Percentiles rank a stretch among this genome's conserved stretches.
Conservation (phyloP, 805 yeast species). For the Naumovozyma dairenensis region DNA sequence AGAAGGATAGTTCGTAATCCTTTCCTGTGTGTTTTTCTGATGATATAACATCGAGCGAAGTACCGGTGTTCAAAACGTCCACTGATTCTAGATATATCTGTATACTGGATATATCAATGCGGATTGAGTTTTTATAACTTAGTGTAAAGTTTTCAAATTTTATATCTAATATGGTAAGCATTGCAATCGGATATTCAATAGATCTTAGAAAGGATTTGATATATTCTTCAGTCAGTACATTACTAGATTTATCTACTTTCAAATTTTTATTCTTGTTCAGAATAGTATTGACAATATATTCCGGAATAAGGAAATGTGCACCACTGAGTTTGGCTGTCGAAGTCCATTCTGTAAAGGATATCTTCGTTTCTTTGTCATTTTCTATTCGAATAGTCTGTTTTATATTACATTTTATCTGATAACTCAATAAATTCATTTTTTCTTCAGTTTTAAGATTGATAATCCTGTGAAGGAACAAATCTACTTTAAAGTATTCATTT, state of each 20-base stretch:
- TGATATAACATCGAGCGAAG: conserved; percentile 15
- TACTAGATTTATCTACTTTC: background rate
- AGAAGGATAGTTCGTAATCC: conserved; percentile 23
- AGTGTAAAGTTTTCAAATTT: conserved; percentile 25
- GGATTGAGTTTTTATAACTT: conserved; percentile 7
- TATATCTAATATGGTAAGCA: conserved; percentile 19
- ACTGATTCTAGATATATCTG: conserved; percentile 21
- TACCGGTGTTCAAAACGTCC: conserved; percentile 13
- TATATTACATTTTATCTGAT: conserved; percentile 8
- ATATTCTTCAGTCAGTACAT: background rate
- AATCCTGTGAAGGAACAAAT: conserved; percentile 15
- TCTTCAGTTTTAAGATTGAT: conserved; percentile 9
- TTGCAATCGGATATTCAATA: conserved; percentile 5
- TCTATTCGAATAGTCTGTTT: conserved; percentile 2
- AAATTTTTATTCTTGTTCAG: background rate
- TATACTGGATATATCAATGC: conserved; percentile 20
- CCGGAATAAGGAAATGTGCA: conserved; percentile 8
- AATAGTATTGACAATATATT: background rate
- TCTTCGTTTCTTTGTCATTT: conserved; percentile 2
- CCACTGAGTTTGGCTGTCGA: conserved; percentile 15
- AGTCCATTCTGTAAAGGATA: conserved; percentile 13
- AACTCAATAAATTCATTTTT: conserved; percentile 14
- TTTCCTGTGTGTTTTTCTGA: conserved; percentile 10
- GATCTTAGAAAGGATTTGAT: conserved; percentile 1
- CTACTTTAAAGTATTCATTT: conserved; percentile 10